Base-by-base conservation (phyloP, 1,284 basidiomycete species). In the Singerocomus inundabilis region DNA sequence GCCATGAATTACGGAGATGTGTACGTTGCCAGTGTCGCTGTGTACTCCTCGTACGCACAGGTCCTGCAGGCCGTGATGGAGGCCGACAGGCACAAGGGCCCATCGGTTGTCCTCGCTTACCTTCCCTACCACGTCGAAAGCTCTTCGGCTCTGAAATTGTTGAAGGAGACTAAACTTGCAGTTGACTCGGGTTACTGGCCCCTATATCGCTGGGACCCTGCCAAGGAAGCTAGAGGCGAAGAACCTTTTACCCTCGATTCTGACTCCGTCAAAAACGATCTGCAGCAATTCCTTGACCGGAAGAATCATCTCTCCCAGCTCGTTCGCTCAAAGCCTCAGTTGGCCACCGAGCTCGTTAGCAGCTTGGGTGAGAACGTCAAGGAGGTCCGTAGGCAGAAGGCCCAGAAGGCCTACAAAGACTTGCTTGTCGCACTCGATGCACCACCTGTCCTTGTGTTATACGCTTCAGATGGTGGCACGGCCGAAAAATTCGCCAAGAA, bases 1-100 rank as follows among this genome's bases (percentile, higher is more conserved):
- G 97, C 96, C 12, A 96, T 99, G 91, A 98, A 97, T 73, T 92
- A 98, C 69, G 96, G 96, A 15, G 89, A 94, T 64, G 92, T 94
- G 51, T 99, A 93, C 68, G 96, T 98, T 49, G 94, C 94, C 10
- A 93, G 91, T 62, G 84, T 97, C 35, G 97, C 97, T 6, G 86
- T 98, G 49, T 98, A 96, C 71, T 89, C 93, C 35, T 95, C 95
- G 44, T 99, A 98, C 68, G 82, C 90, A 2, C 95, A 98, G 66
- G 94, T 98, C 30, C 80, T 99, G 38, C 95, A 98, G 67, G 84
- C 94, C 6, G 70, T 99, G 58, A 79, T 88, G 55, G 97, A 99
- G 68, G 97, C 96, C 7, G 96, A 98, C 70, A 79, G 77, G 46
- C 97, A 89, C 75, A 73, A 84, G 29, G 96, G 96, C 1, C 96